These are phyloP conservation scores for Cenchrus americanus DNA, from an alignment of 176 grass and related monocot species.

Conservation along the genomic window DNA sequence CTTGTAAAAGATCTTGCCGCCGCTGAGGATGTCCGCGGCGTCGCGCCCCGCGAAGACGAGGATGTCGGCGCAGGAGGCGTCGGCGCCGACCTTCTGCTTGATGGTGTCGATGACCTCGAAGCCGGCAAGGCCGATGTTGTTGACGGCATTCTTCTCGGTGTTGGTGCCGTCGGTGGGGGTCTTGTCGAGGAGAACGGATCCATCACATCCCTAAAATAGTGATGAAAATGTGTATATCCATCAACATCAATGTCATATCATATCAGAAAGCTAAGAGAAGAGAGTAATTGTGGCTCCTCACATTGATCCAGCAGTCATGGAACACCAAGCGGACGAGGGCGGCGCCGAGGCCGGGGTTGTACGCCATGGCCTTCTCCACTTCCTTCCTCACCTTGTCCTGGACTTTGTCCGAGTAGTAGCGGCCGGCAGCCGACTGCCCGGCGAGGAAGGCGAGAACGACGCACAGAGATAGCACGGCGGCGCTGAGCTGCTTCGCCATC, in stretches of 20 bases:
- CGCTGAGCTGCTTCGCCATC: background rate
- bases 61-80: conserved; percentile 52
- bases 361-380: conserved; percentile 16
- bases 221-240: background rate
- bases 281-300: no score
- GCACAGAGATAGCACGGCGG: background rate
- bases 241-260: background rate
- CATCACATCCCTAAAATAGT: conserved; percentile 49
- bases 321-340: conserved; percentile 58
- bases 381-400: conserved; percentile 42
- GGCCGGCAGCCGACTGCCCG: conserved; percentile 16
- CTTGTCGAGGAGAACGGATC: conserved; percentile 48
- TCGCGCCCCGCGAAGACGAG: conserved; percentile 48
- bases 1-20: conserved; percentile 32
- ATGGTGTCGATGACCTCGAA: conserved; percentile 50
- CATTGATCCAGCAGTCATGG: conserved; percentile 62
- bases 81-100: conserved; percentile 33
- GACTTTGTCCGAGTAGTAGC: conserved; percentile 5
- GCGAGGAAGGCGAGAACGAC: conserved; percentile 2
- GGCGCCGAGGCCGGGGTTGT: conserved; percentile 27
- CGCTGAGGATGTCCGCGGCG: conserved; percentile 43
- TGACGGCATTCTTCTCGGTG: conserved; percentile 37
- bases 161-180: background rate
- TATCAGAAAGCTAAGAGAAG: no score
- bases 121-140: conserved; percentile 37